These are phyloP conservation scores for Dactylellina haptotyla DNA, from an alignment of 2,329 filamentous ascomycete genomes.

Conservation along the genomic window DNA sequence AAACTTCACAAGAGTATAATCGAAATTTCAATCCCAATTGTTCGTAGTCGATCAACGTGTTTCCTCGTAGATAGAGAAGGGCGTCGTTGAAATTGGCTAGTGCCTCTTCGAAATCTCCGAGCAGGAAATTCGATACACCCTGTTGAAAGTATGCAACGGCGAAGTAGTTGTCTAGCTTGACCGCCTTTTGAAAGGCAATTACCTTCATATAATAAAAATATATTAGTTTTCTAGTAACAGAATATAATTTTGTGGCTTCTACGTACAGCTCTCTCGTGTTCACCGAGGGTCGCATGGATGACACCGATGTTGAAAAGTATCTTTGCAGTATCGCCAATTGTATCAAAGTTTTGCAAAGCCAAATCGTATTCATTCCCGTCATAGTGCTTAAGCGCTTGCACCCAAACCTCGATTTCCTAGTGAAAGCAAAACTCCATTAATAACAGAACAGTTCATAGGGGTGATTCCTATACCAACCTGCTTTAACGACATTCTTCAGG, in stretches of 20 bases:
- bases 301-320: conserved; percentile 99
- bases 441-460: background rate
- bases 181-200: conserved; percentile 91
- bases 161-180: conserved; percentile 90
- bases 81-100: conserved; percentile 99
- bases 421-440: background rate
- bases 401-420: conserved; percentile 99
- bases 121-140: conserved; percentile 95
- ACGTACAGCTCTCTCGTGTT: conserved; percentile 93
- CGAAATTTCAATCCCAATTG: conserved; percentile 96
- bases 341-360: conserved; percentile 81
- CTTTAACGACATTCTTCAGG: conserved; percentile 68
- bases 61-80: conserved; percentile 89
- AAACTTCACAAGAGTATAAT: conserved; percentile 93
- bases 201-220: conserved; percentile 70
- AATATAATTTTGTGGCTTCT: conserved; percentile 21
- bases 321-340: conserved; percentile 93
- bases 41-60: conserved; percentile 97
- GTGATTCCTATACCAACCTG: conserved; percentile 65
- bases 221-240: background rate
- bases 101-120: conserved; percentile 96
- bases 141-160: conserved; percentile 98
- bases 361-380: conserved; percentile 98
- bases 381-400: conserved; percentile 86
- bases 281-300: conserved; percentile 93